Evolutionary conservation across 1,139 yeast species (phyloP), one percentile per base, ranked within the genome.

Genomic region (Yamadazyma friedrichii): DNA sequence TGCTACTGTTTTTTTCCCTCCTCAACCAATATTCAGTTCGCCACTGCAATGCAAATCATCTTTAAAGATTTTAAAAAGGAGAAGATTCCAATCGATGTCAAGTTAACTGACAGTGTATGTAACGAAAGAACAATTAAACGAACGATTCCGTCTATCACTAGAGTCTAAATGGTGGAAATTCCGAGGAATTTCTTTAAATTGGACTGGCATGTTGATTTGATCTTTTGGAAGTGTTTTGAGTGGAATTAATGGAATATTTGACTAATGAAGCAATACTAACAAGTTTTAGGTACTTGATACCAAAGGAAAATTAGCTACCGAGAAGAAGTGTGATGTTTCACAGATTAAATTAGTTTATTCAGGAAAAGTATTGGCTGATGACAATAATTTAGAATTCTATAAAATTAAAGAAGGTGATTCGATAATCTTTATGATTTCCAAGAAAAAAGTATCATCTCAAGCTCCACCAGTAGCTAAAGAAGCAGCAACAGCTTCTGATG

Each of bases 61-160:
- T 81, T 93, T 62, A 89, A 91, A 62, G 96, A 93, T 65, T 87
- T 93, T 66, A 89, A 91, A 70, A 94, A 93, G 69, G 91, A 88
- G 61, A 87, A 83, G 61, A 80, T 91, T 63, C 77, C 89, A 32
- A 59, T 93, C 48, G 96, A 88, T 29, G 79, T 89, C 42, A 95
- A 85, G 45, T 72, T 77, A 13, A 51, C 77, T 16, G 88, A 82
- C 42, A 76, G 88, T 2, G 94, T 82, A 67, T 50, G 84, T 76
- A 25, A 31, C 15, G 11, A 30, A n/a, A 30, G 33, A 10, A 6
- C n/a, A 12, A n/a, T 15, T 4, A n/a, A 6, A n/a, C n/a, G 16
- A 15, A 30, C 6, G 22, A 10, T n/a, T n/a, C 13, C n/a, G n/a
- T 25, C 9, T 22, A 9, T 4, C 13, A 31, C 22, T 15, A 9